Percentiles rank a stretch among this genome's conserved stretches.
These are phyloP conservation scores for Crotalaria pallida DNA, from an alignment of 306 rosid genomes.

Conservation along the genomic window DNA sequence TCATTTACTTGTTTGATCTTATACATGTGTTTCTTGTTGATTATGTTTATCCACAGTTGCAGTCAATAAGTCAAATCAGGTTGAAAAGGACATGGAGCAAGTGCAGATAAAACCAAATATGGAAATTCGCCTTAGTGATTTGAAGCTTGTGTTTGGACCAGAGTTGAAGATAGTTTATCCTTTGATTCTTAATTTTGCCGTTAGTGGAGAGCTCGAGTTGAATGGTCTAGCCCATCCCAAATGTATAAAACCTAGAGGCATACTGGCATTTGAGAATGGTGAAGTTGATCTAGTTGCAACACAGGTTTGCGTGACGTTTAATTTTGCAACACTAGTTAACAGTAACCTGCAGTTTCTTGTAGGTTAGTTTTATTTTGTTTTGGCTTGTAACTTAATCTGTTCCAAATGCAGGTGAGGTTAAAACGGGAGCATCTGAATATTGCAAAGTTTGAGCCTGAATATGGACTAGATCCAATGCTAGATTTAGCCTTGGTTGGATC, in stretches of 20 bases:
- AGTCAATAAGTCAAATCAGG: slow-evolving; percentile 47
- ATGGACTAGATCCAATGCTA: slow-evolving; percentile 88
- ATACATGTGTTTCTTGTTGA: neutral
- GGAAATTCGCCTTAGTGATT: slow-evolving; percentile 67
- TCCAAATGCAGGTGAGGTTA: slow-evolving; percentile 68
- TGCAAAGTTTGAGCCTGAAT: slow-evolving; percentile 90
- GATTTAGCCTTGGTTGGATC: slow-evolving; percentile 89
- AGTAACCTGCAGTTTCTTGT: neutral
- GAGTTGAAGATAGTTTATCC: slow-evolving; percentile 90
- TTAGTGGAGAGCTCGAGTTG: slow-evolving; percentile 88
- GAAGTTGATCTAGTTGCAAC: slow-evolving; percentile 94
- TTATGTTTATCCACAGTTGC: slow-evolving; percentile 17
- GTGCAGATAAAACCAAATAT: slow-evolving; percentile 51
- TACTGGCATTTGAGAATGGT: slow-evolving; percentile 77
- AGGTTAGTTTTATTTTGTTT: slow-evolving; percentile 14
- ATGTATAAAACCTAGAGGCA: slow-evolving; percentile 73
- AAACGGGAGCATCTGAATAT: slow-evolving; percentile 75
- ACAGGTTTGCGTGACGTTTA: slow-evolving; percentile 54
- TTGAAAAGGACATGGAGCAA: slow-evolving; percentile 54
- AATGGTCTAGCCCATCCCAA: slow-evolving; percentile 82
- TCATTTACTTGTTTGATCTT: neutral
- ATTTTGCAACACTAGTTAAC: neutral
- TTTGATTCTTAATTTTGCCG: slow-evolving; percentile 70
- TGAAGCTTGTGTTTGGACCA: slow-evolving; percentile 89
- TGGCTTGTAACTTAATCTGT: slow-evolving; percentile 13